A percentile compares a stretch with the other conserved stretches of the same genome.
Evolutionary conservation across 768 basidiomycete genomes (phyloP).

Genomic region (Gyrodon lividus): DNA sequence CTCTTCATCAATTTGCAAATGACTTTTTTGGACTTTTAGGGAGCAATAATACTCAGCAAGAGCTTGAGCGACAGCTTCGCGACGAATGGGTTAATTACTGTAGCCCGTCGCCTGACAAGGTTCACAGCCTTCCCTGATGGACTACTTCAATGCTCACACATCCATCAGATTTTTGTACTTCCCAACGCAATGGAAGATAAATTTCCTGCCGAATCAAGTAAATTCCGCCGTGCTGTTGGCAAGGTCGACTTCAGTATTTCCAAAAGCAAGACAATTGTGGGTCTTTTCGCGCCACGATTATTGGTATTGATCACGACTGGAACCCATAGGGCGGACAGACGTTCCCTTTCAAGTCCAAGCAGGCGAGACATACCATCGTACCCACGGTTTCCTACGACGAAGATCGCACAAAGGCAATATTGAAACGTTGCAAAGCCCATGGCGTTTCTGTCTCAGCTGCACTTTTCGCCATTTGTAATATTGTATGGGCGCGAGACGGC

Average conservation of each 20-base stretch:
- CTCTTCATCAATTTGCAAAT: slow-evolving; percentile 77
- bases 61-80: slow-evolving; percentile 29
- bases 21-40: slow-evolving; percentile 72
- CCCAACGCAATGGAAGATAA: slow-evolving; percentile 52
- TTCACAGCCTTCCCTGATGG: not conserved
- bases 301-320: not conserved
- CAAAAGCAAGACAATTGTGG: slow-evolving; percentile 42
- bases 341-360: slow-evolving; percentile 53
- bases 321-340: slow-evolving; percentile 63
- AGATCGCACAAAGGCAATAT: slow-evolving; percentile 56
- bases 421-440: slow-evolving; percentile 67
- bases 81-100: slow-evolving; percentile 31
- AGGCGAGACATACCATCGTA: slow-evolving; percentile 59
- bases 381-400: slow-evolving; percentile 62
- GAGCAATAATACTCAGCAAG: slow-evolving; percentile 23
- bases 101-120: slow-evolving; percentile 2
- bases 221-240: slow-evolving; percentile 45
- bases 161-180: slow-evolving; percentile 31
- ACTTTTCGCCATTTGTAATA: slow-evolving; percentile 71
- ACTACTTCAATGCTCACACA: slow-evolving; percentile 4
- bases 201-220: slow-evolving; percentile 37
- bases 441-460: slow-evolving; percentile 75
- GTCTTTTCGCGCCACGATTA: not conserved
- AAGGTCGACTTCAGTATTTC: slow-evolving; percentile 55
- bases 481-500: slow-evolving; percentile 65